Evolutionary conservation across 305 asterid genomes (phyloP).

Genomic region (Rubia peregrina): DNA sequence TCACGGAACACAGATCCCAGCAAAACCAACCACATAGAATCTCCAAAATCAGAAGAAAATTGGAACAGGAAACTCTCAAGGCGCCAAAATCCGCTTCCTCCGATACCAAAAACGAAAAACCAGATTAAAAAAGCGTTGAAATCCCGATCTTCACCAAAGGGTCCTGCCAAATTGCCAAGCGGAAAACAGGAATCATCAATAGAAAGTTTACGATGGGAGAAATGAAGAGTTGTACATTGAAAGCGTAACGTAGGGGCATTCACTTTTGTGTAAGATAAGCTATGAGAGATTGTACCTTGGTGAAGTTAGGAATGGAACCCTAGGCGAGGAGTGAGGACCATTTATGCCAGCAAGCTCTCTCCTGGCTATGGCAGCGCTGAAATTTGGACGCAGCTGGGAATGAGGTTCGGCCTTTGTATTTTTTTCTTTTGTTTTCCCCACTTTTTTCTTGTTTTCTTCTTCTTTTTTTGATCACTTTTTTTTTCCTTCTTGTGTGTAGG

Average conservation of each 20-base stretch:
- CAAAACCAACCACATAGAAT: conserved; percentile 10
- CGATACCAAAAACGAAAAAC: conserved; percentile 20
- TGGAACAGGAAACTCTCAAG: conserved; percentile 7
- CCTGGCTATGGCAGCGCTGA: conserved; percentile 5
- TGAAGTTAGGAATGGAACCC: conserved; percentile 19
- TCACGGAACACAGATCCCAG: conserved; percentile 8
- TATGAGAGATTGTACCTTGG: conserved; percentile 36
- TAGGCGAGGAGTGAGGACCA: conserved; percentile 7
- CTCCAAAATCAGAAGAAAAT: conserved; percentile 7
- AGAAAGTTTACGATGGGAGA: conserved; percentile 10
- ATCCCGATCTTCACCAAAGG: conserved; percentile 29
- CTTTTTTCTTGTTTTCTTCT: background rate
- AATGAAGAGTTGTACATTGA: conserved; percentile 7
- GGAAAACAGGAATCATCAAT: background rate
- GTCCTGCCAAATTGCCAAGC: conserved; percentile 6
- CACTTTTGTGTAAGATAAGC: conserved; percentile 6
- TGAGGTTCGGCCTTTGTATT: background rate
- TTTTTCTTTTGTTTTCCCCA: background rate
- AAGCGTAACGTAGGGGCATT: conserved; percentile 8
- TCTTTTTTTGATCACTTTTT: too few species aligned
- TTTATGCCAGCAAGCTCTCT: conserved; percentile 4
- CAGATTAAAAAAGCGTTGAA: conserved; percentile 28
- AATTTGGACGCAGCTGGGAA: conserved; percentile 9
- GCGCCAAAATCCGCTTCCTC: conserved; percentile 11
- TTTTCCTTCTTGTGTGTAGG: too few species aligned